Evolutionary conservation across 306 rosid species (phyloP), one percentile per base, ranked within the genome.

Genomic region (Inga leiocalycina): DNA sequence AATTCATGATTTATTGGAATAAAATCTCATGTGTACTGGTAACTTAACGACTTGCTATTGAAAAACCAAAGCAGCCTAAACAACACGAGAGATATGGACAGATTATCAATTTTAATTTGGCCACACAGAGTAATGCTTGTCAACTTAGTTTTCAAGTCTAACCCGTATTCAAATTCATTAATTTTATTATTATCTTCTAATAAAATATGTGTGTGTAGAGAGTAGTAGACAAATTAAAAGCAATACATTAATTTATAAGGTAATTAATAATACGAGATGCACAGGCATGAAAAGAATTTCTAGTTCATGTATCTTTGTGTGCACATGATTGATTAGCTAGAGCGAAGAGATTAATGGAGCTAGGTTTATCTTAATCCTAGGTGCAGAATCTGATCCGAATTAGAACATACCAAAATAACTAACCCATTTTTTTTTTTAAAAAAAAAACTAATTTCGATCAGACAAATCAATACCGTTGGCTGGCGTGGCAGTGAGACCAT

Each of bases 301-400:
- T 44, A 70, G 73, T 71, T 44, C 78, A 57, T 69, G 80, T 22
- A 54, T 39, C 20, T 37, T 5, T 54, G 61, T 37, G 62, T 71
- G 82, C 82, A 83, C 86, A 71, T 83, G 79, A 46, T 59, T 39
- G 43, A 39, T 39, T 39, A 6, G 43, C 43, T 43, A 44, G 71
- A 59, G 44, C 74, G 20, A 32, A 57, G 57, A 78, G 43, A 59
- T 20, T 10, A 59, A 45, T 27, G 19, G 35, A 62, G 10, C 10
- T 54, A 19, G 19, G 16, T 61, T 30, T 71, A 72, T 14, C 67
- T 61, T 79, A 65, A 39, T 61, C 51, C 70, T 35, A 67, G 80
- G 64, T 84, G 43, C 83, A 84, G 87, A 84, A 84, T 84, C 83
- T 79, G 52, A 67, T 84, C 70, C 52, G 75, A 45, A 71, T 65